Base-by-base conservation (phyloP, 2,329 filamentous ascomycete genomes). In the Ustilaginoidea virens region DNA sequence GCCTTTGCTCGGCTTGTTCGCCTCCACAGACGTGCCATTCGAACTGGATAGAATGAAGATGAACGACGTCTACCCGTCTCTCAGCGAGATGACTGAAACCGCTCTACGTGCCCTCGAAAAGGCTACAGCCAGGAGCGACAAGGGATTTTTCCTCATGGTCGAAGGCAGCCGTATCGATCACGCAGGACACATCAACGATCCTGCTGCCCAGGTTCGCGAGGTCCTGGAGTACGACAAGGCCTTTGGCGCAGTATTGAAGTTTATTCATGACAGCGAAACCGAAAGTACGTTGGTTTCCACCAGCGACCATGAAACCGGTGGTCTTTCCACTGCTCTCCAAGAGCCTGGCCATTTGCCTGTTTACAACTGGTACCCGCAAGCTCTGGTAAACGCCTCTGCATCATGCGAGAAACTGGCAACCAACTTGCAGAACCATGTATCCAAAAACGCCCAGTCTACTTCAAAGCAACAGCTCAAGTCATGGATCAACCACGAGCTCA, bases 111-210 rank as follows among this genome's bases (percentile, higher is more conserved):
- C 81, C 1, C 68, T 98, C 15, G 78, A 79, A 36, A 73, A 74
- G 34, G 90, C 86, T 0, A 94, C 90, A 0, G 64, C 70, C 45
- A 64, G 86, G 46, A 83, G 71, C 36, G 83, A 96, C 23, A 74
- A 92, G 53, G 90, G 90, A 4, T 98, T 96, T 63, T 98, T 98
- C 56, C 63, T 98, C 42, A 93, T 98, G 87, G 92, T 98, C 36
- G 90, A 98, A 54, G 90, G 86, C 4, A 92, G 82, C 43, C 69
- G 90, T 23, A 96, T 98, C 43, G 90, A 98, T 46, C 90, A 98
- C 49, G 87, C 90, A 4, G 90, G 85, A 5, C 81, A 90, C 48
- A 70, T 69, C 37, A 90, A 90, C 42, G 81, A 90, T 42, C 80
- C 81, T 0, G 80, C 78, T 7, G 79, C 81, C 1, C 81, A 90